Base-by-base conservation (phyloP, 768 basidiomycete species). In the Chalciporus piperatus region DNA sequence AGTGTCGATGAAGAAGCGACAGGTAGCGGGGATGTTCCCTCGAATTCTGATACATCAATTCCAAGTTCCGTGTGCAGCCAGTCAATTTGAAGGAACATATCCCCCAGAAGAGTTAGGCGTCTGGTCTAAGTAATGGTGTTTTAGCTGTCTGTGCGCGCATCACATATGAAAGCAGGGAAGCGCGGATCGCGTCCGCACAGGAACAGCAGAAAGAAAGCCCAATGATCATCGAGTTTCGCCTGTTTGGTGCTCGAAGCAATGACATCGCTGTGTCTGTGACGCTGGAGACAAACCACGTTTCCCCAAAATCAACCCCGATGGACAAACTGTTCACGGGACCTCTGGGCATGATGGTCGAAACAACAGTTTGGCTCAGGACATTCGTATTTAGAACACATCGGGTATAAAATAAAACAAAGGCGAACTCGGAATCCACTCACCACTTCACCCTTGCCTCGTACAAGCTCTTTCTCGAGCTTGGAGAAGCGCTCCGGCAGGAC, bases 1-100 rank as follows among this genome's bases (percentile, higher is more conserved):
- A 78, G 74, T 4, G 78, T 72, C 7, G 65, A 67, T 2, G 72
- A 70, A 64, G 72, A 63, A n/a, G 70, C 52, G 37, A 50, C 47
- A 22, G 69, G 66, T 30, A 46, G 27, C 23, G 48, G n/a, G 46
- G 62, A 58, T 64, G 66, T 64, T 50, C 81, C 79, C 16, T 81
- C 80, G 1, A 79, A 58, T 4, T 78, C 71, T 16, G 87, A 87
- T 28, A 85, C 76, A 3, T 76, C 51, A 32, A 92, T 80, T 22
- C 89, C 93, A 6, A 98, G 81, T 64, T 96, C 92, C 23, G 81
- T 77, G 58, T 92, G 81, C 14, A 95, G 71, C 81, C 85, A 89
- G 64, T 92, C 89, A 30, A 94, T 84, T 49, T 92, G 87, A 11
- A 83, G 69, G 55, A 93, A 82, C 28, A 80, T 76, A 9, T 72